Base-by-base conservation (phyloP, 2,329 filamentous ascomycete species). In the Salinomyces thailandicus region DNA sequence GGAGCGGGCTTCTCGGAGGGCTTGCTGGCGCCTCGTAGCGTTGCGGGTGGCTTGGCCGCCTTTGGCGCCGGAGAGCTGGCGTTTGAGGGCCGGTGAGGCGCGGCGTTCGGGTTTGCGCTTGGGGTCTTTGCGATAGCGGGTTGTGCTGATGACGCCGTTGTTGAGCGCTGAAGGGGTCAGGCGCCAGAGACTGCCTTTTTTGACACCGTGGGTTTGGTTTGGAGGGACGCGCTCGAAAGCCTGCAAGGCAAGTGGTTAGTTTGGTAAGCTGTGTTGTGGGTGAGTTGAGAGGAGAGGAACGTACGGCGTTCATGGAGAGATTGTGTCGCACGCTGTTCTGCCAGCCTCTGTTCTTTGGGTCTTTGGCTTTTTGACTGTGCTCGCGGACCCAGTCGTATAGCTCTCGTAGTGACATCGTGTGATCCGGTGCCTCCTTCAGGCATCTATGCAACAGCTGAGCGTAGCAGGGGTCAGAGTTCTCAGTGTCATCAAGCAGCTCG, bases 301-400 rank as follows among this genome's bases (percentile, higher is more conserved):
- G 62, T 75, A 95, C 89, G 42, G 73, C 72, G 51, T 96, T 96
- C 87, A 96, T 95, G 32, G 85, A 94, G 5, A 96, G 67, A 50
- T 96, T 96, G 59, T 96, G 89, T 2, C 89, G 76, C 46, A 96
- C 93, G 57, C 85, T 93, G 60, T 95, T 96, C 62, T 89, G 82
- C 89, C 89, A 96, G 7, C 87, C 89, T 30, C 60, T 64, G 4
- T 60, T 62, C 35, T 59, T 57, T 5, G 68, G 69, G 31, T 71
- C 70, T 35, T 69, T 75, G 4, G 75, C 76, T 59, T 91, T 94
- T 47, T 75, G 72, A 2, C 86, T 94, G 53, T 94, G 79, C 18
- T 79, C 71, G 28, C 74, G 68, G 52, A 96, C 93, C 86, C 89
- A 96, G 39, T 80, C 71, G 60, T 96, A 96, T 39, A 96, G 83